Evolutionary conservation across 148 eudicot species (phyloP).

Genomic region (Amaranthus palmeri): DNA sequence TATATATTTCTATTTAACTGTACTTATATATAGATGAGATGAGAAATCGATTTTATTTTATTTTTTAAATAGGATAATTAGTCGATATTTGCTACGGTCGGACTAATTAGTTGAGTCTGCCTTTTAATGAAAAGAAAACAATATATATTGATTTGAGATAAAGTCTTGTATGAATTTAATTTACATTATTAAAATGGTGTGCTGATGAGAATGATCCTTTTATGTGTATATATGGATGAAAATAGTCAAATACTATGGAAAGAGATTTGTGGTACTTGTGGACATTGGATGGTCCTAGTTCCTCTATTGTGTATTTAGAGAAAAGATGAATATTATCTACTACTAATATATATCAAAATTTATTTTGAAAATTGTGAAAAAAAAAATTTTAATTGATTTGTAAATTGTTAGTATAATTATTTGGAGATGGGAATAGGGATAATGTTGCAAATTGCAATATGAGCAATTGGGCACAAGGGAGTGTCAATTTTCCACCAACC

Average conservation of each 20-base stretch:
- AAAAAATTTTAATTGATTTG: no score
- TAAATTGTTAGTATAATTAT: no score
- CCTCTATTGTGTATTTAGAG: slow-evolving; percentile 23
- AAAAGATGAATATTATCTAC: slow-evolving; percentile 15
- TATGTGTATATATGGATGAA: background rate
- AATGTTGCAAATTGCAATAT: background rate
- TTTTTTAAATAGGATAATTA: no score
- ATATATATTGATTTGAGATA: no score
- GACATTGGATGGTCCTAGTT: slow-evolving; percentile 15
- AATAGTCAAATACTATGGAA: background rate
- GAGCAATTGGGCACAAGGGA: background rate
- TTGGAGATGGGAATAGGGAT: background rate
- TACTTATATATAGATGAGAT: background rate
- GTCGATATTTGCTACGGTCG: no score
- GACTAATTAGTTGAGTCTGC: no score
- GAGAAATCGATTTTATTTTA: background rate
- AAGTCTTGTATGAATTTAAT: no score
- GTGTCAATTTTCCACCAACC: slow-evolving; percentile 1
- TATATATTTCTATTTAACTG: no score
- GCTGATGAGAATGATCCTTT: no score
- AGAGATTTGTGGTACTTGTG: slow-evolving; percentile 13
- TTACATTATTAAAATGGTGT: no score
- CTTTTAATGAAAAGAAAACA: no score
- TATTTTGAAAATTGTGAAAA: no score
- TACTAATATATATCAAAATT: slow-evolving; percentile 11